Evolutionary conservation across 164 flowering plant genomes (phyloP).

Genomic region (Vitis riparia): DNA sequence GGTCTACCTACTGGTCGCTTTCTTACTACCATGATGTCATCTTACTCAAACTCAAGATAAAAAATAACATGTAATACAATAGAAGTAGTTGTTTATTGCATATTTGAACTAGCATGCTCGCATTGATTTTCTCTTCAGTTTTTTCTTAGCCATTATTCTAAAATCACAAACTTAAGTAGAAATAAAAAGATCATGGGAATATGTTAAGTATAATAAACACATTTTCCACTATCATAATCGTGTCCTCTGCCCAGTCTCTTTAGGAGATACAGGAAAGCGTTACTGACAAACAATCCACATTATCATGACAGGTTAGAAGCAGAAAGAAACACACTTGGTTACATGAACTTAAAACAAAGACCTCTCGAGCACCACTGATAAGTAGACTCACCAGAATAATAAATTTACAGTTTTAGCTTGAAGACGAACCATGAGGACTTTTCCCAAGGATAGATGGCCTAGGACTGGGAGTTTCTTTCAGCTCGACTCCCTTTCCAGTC

Average conservation of each 20-base stretch:
- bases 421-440: slow-evolving; percentile 27
- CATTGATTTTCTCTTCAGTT: too few relatives aligned
- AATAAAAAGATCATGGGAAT: neutral
- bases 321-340: slow-evolving; percentile 12
- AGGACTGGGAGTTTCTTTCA: slow-evolving; percentile 58
- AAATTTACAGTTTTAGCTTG: slow-evolving; percentile 18
- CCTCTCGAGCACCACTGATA: slow-evolving; percentile 48
- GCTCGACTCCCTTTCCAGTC: slow-evolving; percentile 28
- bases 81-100: too few relatives aligned
- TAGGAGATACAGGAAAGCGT: slow-evolving; percentile 2
- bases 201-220: neutral
- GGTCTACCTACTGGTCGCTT: too few relatives aligned
- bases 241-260: slow-evolving; percentile 18
- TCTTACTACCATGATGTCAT: too few relatives aligned
- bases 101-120: too few relatives aligned
- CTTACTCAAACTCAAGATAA: too few relatives aligned
- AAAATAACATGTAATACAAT: too few relatives aligned
- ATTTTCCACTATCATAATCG: slow-evolving; percentile 11
- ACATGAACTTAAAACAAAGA: slow-evolving; percentile 24
- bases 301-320: slow-evolving; percentile 14
- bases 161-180: neutral
- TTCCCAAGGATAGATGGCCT: slow-evolving; percentile 55
- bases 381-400: slow-evolving; percentile 16
- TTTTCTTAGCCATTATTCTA: neutral
- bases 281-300: slow-evolving; percentile 11